Conservation (phyloP, 1,284 basidiomycete species). For the Neolentinus lepideus region DNA sequence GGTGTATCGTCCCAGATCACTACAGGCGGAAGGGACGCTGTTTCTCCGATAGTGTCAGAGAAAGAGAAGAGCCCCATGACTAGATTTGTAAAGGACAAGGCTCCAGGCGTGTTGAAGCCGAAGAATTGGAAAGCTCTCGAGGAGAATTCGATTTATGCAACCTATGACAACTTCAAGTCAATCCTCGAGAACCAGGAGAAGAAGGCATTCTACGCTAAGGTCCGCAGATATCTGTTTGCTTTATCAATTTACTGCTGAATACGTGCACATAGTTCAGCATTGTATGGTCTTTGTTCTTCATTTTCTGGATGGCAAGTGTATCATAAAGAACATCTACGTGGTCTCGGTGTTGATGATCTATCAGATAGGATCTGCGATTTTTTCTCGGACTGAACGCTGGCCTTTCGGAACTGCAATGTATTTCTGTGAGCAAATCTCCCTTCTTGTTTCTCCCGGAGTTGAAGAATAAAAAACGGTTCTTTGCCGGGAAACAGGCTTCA, state of each 20-base stretch:
- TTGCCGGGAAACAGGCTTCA: constrained; percentile 19
- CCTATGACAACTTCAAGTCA: constrained; percentile 17
- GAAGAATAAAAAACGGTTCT: neutral
- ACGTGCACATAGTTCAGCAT: constrained; percentile 25
- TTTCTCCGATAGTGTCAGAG: neutral
- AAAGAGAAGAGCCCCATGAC: neutral
- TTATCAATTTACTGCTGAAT: neutral
- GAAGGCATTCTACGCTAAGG: constrained; percentile 41
- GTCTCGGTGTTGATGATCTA: neutral
- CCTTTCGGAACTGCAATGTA: constrained; percentile 50
- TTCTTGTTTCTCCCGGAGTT: neutral
- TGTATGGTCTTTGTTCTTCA: constrained; percentile 41
- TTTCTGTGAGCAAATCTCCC: constrained; percentile 50
- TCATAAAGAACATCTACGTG: neutral
- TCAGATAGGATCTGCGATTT: constrained; percentile 49
- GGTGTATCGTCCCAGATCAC: neutral
- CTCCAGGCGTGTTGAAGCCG: constrained; percentile 6
- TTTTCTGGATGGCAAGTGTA: constrained; percentile 47
- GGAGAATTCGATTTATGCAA: neutral
- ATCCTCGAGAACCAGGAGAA: constrained; percentile 30
- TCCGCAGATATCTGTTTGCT: constrained; percentile 14
- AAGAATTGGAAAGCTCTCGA: constrained; percentile 1
- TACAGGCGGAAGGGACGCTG: neutral
- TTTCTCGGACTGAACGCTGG: constrained; percentile 45
- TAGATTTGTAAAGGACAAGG: neutral